phyloP scores from a whole-genome alignment of 345 rosid species.

The Cardiospermum halicacabum region DNA sequence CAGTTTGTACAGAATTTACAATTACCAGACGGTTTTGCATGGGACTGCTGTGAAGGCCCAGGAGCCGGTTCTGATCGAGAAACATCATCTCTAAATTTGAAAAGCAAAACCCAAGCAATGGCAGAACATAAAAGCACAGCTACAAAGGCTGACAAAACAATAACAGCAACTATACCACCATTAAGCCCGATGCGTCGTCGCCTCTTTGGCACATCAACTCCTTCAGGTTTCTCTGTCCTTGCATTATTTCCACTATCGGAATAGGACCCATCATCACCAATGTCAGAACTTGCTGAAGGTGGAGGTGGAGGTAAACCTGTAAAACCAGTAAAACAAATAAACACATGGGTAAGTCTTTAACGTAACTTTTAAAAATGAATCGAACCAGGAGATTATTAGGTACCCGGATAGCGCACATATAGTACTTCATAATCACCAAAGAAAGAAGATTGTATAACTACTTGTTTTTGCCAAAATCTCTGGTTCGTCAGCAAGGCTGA shows the following conservation, averaged over 20 bases:
- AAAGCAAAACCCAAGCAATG: constrained; percentile 54
- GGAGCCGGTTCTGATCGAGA: constrained; percentile 36
- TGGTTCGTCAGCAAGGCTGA: constrained; percentile 73
- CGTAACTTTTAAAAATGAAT: neutral
- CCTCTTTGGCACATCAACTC: constrained; percentile 71
- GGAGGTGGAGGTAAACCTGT: constrained; percentile 91
- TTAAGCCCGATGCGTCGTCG: constrained; percentile 44
- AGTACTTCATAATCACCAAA: constrained; percentile 80
- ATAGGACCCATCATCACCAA: constrained; percentile 61
- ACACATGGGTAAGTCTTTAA: neutral
- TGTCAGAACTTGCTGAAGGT: constrained; percentile 54
- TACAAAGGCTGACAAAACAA: constrained; percentile 63
- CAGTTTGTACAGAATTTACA: neutral
- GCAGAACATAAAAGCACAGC: constrained; percentile 54
- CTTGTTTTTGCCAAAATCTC: constrained; percentile 85
- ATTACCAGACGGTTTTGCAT: constrained; percentile 73
- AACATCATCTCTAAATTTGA: constrained; percentile 34
- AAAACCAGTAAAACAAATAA: constrained; percentile 16
- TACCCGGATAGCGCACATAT: constrained; percentile 84
- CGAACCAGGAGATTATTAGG: neutral
- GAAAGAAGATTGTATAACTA: constrained; percentile 47
- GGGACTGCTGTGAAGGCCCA: constrained; percentile 42
- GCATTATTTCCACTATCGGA: constrained; percentile 47
- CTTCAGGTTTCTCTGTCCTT: constrained; percentile 68
- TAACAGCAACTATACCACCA: constrained; percentile 56